Evolutionary conservation across 2,329 filamentous ascomycete genomes (phyloP), one percentile per base, ranked within the genome.

Genomic region (Fusarium mexicanum): DNA sequence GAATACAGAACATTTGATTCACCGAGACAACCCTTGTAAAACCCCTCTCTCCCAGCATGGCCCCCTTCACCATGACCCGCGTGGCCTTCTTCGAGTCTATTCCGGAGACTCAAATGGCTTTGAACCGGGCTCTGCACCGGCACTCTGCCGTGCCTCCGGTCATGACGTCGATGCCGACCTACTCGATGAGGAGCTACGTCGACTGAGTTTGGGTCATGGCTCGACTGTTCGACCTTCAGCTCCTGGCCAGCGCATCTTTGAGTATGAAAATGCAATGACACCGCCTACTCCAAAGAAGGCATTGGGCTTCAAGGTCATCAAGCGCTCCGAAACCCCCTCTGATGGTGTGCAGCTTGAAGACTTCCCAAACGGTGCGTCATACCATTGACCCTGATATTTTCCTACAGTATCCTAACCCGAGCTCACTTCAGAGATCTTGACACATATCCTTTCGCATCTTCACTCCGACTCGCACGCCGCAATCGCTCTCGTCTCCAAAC

Each of bases 361-460:
- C 73, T 91, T 98, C 72, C 95, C 96, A 12, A 98, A 97, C 86
- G 95, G 95, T 97, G 85, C 77, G 88, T 80, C 12, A 44, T 55
- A 59, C 29, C 40, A 20, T 16, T 41, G 14, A 43, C 35, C 18
- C 55, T 46, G 20, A 38, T 40, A 29, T 58, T 41, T n/a, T 33
- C 35, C 33, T 48, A 17, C 20, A 14, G 18, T 47, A 31, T 63
- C 35, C 69, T 78, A 61, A 77, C 58, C 80, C 61, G 22, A 50
- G 38, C 6, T 43, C 18, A 29, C 13, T 65, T 41, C 82, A 98
- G 96, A 99, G 87, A 92, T 98, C 65, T 83, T 98, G 82, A 98
- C 94, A 17, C 95, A 98, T 79, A 91, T 97, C 38, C 85, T 98
- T 65, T 98, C 96, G 44, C 94, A 98, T 84, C 87, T 99, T 60